Conservation (phyloP, 139 green algal genomes). For the Microglena sp. region DNA sequence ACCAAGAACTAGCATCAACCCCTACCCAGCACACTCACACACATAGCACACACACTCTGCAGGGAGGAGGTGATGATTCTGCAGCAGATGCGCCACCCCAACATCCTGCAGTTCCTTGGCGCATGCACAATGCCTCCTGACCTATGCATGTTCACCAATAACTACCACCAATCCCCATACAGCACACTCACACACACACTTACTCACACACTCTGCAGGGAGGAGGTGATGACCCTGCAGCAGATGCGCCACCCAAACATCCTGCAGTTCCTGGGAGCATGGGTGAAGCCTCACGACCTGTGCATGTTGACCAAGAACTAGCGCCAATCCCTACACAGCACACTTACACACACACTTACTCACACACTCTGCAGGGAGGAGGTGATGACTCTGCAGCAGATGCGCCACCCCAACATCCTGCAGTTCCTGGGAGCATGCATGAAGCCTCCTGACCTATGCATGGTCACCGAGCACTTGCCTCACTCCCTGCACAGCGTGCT, state of each 20-base stretch:
- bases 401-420: constrained; percentile 57
- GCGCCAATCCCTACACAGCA: constrained; percentile 38
- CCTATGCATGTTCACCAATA: constrained; percentile 54
- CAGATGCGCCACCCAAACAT: constrained; percentile 56
- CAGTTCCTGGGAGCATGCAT: constrained; percentile 54
- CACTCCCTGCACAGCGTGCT: constrained; percentile 45
- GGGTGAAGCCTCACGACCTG: constrained; percentile 39
- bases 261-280: constrained; percentile 52
- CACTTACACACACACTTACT: no score
- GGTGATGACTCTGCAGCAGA: constrained; percentile 46
- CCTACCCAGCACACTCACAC: no score
- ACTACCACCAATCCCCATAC: no score
- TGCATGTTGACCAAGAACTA: constrained; percentile 57
- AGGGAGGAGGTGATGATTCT: constrained; percentile 53
- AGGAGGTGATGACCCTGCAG: constrained; percentile 52
- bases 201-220: constrained; percentile 14
- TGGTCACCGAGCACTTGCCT: constrained; percentile 58
- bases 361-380: constrained; percentile 27
- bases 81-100: constrained; percentile 48
- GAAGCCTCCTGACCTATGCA: constrained; percentile 40
- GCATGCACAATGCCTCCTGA: constrained; percentile 40
- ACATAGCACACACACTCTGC: not conserved
- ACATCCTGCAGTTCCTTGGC: constrained; percentile 56
- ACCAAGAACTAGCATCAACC: no score
- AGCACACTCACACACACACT: no score